Evolutionary conservation across 768 basidiomycete species (phyloP).

Genomic region (Lanmaoa rubissima): DNA sequence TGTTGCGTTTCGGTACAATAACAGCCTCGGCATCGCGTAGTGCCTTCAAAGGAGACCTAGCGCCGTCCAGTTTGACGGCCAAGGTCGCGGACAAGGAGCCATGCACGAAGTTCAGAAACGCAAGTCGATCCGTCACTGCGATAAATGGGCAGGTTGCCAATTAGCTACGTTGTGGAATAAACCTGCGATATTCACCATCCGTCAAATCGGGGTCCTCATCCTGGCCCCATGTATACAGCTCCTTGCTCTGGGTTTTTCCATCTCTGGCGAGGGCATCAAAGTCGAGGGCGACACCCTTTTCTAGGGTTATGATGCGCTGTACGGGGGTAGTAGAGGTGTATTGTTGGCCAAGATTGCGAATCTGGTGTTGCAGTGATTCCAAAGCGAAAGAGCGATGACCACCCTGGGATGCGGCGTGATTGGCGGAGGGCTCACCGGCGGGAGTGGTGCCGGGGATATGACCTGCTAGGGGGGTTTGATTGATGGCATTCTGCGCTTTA

Average conservation of each 20-base stretch:
- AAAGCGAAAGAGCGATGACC: slow-evolving; percentile 54
- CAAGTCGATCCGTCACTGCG: slow-evolving; percentile 75
- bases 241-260: slow-evolving; percentile 73
- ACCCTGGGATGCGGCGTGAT: slow-evolving; percentile 39
- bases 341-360: slow-evolving; percentile 71
- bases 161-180: background rate
- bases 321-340: slow-evolving; percentile 67
- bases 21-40: slow-evolving; percentile 68
- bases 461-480: slow-evolving; percentile 55
- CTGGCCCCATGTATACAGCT: slow-evolving; percentile 85
- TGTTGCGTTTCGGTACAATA: slow-evolving; percentile 59
- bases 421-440: slow-evolving; percentile 38
- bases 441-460: slow-evolving; percentile 51
- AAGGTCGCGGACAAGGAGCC: slow-evolving; percentile 64
- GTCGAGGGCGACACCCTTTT: slow-evolving; percentile 78
- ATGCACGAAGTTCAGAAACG: slow-evolving; percentile 76
- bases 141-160: background rate
- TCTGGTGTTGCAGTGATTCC: slow-evolving; percentile 66
- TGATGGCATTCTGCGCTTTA: slow-evolving; percentile 73
- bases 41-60: slow-evolving; percentile 66
- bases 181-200: slow-evolving; percentile 50
- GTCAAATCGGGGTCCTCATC: slow-evolving; percentile 66
- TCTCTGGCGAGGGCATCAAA: slow-evolving; percentile 66
- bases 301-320: slow-evolving; percentile 76
- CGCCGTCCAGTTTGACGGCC: slow-evolving; percentile 57